Percentiles rank a stretch among this genome's conserved stretches.
Conservation (phyloP, 805 yeast genomes). For the Kregervanrija delftensis region DNA sequence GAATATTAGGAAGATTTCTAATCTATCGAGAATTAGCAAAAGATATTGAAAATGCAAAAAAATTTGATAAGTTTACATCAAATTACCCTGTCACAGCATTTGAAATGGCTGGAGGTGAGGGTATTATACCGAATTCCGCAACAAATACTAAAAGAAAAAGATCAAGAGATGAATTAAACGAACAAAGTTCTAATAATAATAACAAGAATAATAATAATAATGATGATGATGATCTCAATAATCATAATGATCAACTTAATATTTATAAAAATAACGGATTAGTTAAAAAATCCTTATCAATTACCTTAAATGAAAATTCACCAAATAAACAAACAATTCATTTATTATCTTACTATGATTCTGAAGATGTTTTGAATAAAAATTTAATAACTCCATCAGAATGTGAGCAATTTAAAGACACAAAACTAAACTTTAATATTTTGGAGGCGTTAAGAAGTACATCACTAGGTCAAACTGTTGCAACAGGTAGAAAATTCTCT, state of each 20-base stretch:
- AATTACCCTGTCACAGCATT: slow-evolving; percentile 9
- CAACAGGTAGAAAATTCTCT: slow-evolving; percentile 10
- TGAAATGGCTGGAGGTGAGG: slow-evolving; percentile 13
- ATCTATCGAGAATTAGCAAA: slow-evolving; percentile 68
- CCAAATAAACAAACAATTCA: slow-evolving; percentile 48
- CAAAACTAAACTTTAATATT: slow-evolving; percentile 40
- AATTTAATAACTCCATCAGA: slow-evolving; percentile 52
- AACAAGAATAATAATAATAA: not conserved
- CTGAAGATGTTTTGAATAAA: slow-evolving; percentile 62
- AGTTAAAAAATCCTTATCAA: slow-evolving; percentile 74
- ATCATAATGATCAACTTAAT: slow-evolving; percentile 14
- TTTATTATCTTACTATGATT: slow-evolving; percentile 70
- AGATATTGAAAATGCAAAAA: slow-evolving; percentile 21
- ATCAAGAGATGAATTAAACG: not conserved
- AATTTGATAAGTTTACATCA: slow-evolving; percentile 13
- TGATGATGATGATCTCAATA: not conserved
- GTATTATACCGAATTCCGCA: not conserved
- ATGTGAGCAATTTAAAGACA: slow-evolving; percentile 40
- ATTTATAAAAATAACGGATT: slow-evolving; percentile 67
- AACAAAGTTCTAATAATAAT: slow-evolving; percentile 1
- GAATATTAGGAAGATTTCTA: slow-evolving; percentile 79
- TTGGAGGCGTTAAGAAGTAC: slow-evolving; percentile 53
- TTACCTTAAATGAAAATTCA: slow-evolving; percentile 35
- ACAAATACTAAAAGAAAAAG: not conserved
- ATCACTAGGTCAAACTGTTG: slow-evolving; percentile 42